Base-by-base conservation (phyloP, 768 basidiomycete genomes). In the Coprinopsis marcescibilis region DNA sequence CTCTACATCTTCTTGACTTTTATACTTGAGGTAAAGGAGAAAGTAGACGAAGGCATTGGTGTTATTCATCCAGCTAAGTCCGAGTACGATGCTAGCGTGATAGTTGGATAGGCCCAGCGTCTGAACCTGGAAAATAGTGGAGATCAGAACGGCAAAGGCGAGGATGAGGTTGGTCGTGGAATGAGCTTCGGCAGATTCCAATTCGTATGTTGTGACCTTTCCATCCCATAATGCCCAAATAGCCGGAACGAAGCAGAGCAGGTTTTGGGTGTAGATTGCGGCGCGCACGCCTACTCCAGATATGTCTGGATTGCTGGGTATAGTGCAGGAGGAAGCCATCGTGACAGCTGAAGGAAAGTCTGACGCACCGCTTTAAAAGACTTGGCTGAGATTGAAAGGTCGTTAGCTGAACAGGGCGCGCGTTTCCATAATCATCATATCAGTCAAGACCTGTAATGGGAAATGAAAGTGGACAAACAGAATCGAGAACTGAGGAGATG, bases 51-150 rank as follows among this genome's bases (percentile, higher is more conserved):
- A 32, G n/a, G 30, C n/a, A 32, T 32, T 32, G 10, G 30, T 32
- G 30, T 32, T 32, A 32, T 32, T 32, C 30, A 32, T 32, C 30
- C 30, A 64, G 44, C 55, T 56, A 21, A 59, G 49, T 36, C 51
- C 53, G 37, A 63, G 60, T 15, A 65, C 45, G 40, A 63, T 52
- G 29, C 33, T 47, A 3, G 50, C 55, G 42, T 63, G 58, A 46
- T 52, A 60, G 23, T 43, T 53, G 3, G 58, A 44, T n/a, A 65
- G 25, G 4, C 51, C 50, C 1, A 35, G 11, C 0, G 54, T 55
- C 19, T 17, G 19, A 1, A 54, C 60, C 43, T 62, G 51, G 11
- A 62, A 49, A 20, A 61, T 52, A 14, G 57, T 50, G 0, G 62
- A 56, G 24, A 63, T 43, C 0, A 65, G 53, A 8, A 63, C 51